These are phyloP conservation scores for Metschnikowia corniflorae DNA, from an alignment of 805 yeast genomes.

Conservation along the genomic window DNA sequence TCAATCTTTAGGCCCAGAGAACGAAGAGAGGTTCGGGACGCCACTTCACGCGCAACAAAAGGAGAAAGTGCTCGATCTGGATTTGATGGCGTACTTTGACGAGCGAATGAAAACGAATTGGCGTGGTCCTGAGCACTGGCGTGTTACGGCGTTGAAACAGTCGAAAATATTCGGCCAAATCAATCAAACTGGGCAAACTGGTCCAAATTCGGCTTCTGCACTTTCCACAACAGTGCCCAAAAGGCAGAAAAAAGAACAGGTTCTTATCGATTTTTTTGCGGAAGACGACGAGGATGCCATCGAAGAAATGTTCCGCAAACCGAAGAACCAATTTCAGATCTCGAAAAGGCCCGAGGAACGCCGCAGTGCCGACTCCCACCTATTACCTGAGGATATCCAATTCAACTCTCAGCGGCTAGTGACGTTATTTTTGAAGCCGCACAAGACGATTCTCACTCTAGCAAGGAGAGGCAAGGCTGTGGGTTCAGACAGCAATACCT, in stretches of 20 bases:
- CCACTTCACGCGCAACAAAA: not conserved
- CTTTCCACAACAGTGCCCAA: slow-evolving; percentile 6
- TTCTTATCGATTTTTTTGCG: slow-evolving; percentile 29
- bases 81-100: slow-evolving; percentile 79
- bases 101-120: slow-evolving; percentile 66
- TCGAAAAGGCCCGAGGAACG: slow-evolving; percentile 32
- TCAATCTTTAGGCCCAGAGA: not conserved
- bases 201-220: not conserved
- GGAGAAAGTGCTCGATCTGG: slow-evolving; percentile 46
- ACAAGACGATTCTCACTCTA: slow-evolving; percentile 34
- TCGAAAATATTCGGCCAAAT: slow-evolving; percentile 24
- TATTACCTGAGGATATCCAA: slow-evolving; percentile 70
- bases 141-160: slow-evolving; percentile 48
- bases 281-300: slow-evolving; percentile 28
- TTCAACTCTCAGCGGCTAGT: slow-evolving; percentile 69
- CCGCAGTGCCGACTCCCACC: slow-evolving; percentile 30
- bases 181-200: not conserved
- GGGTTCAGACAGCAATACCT: not conserved
- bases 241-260: slow-evolving; percentile 23
- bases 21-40: not conserved
- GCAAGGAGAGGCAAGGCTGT: not conserved
- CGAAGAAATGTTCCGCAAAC: slow-evolving; percentile 33
- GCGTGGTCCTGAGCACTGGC: slow-evolving; percentile 95
- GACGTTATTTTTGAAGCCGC: slow-evolving; percentile 66
- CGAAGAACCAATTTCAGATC: slow-evolving; percentile 22